Evolutionary conservation across 78 protist genomes (phyloP).

Genomic region (Polysphondylium violaceum): DNA sequence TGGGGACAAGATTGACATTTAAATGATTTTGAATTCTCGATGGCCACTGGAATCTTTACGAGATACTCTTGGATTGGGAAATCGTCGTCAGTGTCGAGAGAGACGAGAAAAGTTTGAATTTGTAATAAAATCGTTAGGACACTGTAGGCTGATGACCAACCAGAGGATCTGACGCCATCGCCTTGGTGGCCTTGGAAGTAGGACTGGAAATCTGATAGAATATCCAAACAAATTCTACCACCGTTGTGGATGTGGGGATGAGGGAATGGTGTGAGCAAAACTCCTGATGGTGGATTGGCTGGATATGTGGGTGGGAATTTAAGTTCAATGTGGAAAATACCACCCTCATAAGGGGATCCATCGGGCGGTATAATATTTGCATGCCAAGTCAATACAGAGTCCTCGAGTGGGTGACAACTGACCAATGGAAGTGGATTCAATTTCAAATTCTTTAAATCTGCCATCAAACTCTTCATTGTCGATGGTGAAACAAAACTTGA

Average conservation of each 20-base stretch:
- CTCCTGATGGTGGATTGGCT: slow-evolving; percentile 70
- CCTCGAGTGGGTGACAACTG: slow-evolving; percentile 63
- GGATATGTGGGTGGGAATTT: slow-evolving; percentile 81
- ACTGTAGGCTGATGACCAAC: slow-evolving; percentile 83
- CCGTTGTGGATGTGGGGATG: slow-evolving; percentile 83
- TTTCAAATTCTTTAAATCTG: slow-evolving; percentile 36
- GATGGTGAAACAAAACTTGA: not conserved
- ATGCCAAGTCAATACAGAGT: slow-evolving; percentile 77
- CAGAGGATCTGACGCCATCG: slow-evolving; percentile 2
- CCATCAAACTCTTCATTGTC: slow-evolving; percentile 56
- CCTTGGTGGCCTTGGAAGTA: slow-evolving; percentile 69
- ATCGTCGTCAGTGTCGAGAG: slow-evolving; percentile 64
- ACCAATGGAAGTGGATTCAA: slow-evolving; percentile 69
- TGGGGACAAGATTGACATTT: slow-evolving; percentile 67
- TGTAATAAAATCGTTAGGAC: slow-evolving; percentile 78
- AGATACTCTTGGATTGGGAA: slow-evolving; percentile 48
- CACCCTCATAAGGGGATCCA: slow-evolving; percentile 80
- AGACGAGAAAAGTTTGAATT: slow-evolving; percentile 67
- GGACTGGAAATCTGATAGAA: slow-evolving; percentile 72
- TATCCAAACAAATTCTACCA: slow-evolving; percentile 79
- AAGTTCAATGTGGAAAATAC: slow-evolving; percentile 71
- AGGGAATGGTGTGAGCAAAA: slow-evolving; percentile 42
- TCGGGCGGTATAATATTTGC: slow-evolving; percentile 67
- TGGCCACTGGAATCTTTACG: slow-evolving; percentile 73
- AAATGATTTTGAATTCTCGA: slow-evolving; percentile 27